Base-by-base conservation (phyloP, 208 protist species). In the Vickermania spadyakhi region DNA sequence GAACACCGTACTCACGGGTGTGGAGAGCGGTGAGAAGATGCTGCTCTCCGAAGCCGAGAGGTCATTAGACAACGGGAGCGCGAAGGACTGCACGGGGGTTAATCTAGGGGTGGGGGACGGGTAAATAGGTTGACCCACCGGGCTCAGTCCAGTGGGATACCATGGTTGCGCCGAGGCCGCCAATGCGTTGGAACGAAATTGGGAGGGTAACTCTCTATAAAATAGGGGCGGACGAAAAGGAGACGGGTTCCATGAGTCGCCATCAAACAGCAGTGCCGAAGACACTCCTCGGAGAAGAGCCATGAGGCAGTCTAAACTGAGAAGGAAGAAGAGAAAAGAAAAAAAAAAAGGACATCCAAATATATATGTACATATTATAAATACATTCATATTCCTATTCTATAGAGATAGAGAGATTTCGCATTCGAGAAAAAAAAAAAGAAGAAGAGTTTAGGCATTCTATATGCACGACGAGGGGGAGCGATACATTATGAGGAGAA, bases 191-290 rank as follows among this genome's bases (percentile, higher is more conserved):
- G 58, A 58, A 41, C 73, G 77, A 59, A 85, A 82, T 7, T 68
- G 58, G 13, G 75, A 71, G 11, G 72, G 75, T 7, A 59, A 21
- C 7, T 51, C 57, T 66, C 75, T 81, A 3, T 69, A 13, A 27
- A 81, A 73, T 45, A 72, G 66, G 1, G 84, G 84, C 22, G 84
- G 84, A 14, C 79, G 80, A 62, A 91, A 91, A 27, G 81, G 67
- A 0, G 84, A 87, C 60, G 73, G 70, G 36, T 59, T 74, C 70
- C 79, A 78, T 25, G 68, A 66, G 42, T 91, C 84, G 22, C 64
- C 66, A 50, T 75, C 80, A 3, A 84, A 79, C 57, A 85, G 73
- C 58, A 77, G 79, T 18, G 18, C 36, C 7, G 36, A 45, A 7
- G 18, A 45, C 36, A 45, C 7, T 45, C 18, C 36, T n/a, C 36